These are phyloP conservation scores for Verticillium dahliae DNA, from an alignment of 2,329 filamentous ascomycete species.

Conservation along the genomic window DNA sequence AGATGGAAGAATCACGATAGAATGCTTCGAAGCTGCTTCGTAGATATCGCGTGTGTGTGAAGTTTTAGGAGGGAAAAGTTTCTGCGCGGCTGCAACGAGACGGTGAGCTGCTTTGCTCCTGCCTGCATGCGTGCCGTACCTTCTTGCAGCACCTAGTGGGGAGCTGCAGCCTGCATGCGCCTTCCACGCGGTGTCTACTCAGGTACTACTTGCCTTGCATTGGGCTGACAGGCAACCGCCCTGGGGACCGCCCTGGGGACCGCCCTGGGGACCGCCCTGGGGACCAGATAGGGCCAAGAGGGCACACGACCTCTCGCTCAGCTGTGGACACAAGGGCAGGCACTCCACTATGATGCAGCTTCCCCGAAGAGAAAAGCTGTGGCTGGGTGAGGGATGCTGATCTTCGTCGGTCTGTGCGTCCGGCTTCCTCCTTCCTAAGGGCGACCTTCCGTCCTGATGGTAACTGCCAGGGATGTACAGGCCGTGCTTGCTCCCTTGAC, in stretches of 20 bases:
- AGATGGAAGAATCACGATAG: neutral
- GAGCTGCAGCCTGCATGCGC: neutral
- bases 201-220: neutral
- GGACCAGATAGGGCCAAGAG: neutral
- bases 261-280: neutral
- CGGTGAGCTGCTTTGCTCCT: neutral
- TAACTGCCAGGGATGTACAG: neutral
- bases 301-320: no score
- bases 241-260: neutral
- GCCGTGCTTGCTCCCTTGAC: neutral
- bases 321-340: neutral
- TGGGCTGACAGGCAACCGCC: neutral
- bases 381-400: neutral
- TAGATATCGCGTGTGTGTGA: neutral
- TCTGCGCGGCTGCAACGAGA: neutral
- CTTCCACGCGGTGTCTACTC: neutral
- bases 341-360: neutral
- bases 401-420: neutral
- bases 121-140: neutral
- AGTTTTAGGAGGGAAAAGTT: neutral
- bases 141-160: neutral
- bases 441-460: neutral
- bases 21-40: neutral
- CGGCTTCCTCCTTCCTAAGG: neutral
- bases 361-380: neutral